phyloP scores from a whole-genome alignment of 2,329 filamentous ascomycete genomes.

The Xylariaceae sp. region DNA sequence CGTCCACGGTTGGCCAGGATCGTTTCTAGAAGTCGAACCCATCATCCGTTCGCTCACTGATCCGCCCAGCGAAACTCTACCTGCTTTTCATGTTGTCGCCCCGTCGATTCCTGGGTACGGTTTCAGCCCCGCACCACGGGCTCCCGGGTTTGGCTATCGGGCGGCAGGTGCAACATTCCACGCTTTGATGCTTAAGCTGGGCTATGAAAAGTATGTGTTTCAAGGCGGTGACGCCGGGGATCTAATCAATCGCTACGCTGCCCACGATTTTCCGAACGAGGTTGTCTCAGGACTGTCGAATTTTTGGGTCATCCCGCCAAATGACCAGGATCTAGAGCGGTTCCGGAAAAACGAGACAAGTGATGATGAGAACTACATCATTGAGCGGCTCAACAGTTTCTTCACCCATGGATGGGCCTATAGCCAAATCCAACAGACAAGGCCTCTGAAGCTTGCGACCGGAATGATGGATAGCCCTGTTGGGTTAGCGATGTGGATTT shows the following conservation, averaged over 20 bases:
- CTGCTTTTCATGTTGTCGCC: slow-evolving; percentile 8
- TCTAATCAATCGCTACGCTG: not conserved
- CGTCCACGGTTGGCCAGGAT: slow-evolving; percentile 9
- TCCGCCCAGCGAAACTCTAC: not conserved
- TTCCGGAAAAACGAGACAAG: not conserved
- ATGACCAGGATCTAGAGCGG: slow-evolving; percentile 1
- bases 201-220: not conserved
- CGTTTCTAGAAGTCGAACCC: not conserved
- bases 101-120: slow-evolving; percentile 7
- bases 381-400: not conserved
- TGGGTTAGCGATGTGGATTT: not conserved
- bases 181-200: not conserved
- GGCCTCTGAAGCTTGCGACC: not conserved
- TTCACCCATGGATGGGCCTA: not conserved
- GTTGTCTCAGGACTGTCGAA: not conserved
- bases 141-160: not conserved
- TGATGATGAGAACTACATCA: too few species aligned
- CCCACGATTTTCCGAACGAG: not conserved
- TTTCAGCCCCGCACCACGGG: not conserved
- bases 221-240: not conserved
- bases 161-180: not conserved
- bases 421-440: not conserved
- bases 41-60: not conserved
- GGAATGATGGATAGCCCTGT: not conserved
- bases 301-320: slow-evolving; percentile 3